Base-by-base conservation (phyloP, 202 grass and related monocot genomes). In the Elaeis oleifera region DNA sequence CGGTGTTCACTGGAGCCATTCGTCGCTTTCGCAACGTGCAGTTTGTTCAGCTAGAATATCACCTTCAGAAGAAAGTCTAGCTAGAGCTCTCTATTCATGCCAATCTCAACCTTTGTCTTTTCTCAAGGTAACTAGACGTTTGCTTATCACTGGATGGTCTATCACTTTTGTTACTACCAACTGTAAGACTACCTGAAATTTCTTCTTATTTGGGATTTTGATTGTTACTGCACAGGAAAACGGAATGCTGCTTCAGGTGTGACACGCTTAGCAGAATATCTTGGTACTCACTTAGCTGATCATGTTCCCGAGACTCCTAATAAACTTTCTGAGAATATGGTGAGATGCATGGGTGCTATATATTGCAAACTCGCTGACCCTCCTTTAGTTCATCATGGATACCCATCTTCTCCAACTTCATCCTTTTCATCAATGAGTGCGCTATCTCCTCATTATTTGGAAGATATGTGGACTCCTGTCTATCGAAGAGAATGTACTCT, bases 61-160 rank as follows among this genome's bases (percentile, higher is more conserved):
- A 18, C 94, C 88, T 23, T 80, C 88, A 16, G 94, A 92, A 65
- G 94, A 92, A 22, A 94, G 82, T 60, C 65, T 99, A 23, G 88
- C 85, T 4, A 99, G 94, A 68, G 94, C 94, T 62, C 85, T 99
- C 65, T 74, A 80, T 3, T 89, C 94, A 0, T 89, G 80, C 79
- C 82, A 99, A n/a, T 92, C 94, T 13, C 94, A 92, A 51, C 94
- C 94, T 63, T 84, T 94, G 59, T 94, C 85, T 24, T 89, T 86
- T 65, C 60, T 86, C 21, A 85, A 89, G 94, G 94, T 85, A 84
- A 76, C 39, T 49, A 5, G 5, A 11, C 5, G 4, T 44, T 44
- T 44, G 36, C 2, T 13, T 14, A 13, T 44, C 36, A 44, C 9
- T 44, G 11, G 9, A 13, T 14, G 0, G 36, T 44, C 36, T 2